Percentiles rank a stretch among this genome's conserved stretches.
phyloP scores from a whole-genome alignment of 2,329 filamentous ascomycete genomes.

The Fusarium pseudograminearum region DNA sequence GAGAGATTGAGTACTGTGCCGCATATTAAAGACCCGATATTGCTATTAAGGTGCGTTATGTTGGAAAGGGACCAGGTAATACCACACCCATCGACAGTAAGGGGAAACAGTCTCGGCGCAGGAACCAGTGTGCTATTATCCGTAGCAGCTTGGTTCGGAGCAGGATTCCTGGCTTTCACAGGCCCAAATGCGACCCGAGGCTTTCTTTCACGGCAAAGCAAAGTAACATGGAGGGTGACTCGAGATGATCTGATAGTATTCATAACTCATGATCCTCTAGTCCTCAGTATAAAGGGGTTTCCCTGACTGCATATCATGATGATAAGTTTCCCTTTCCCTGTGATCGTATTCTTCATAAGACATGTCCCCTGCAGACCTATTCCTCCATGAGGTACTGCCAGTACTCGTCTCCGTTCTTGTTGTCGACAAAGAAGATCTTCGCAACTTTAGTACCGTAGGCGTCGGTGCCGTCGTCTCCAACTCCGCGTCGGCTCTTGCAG shows the following conservation, averaged over 20 bases:
- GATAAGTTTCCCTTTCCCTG: neutral
- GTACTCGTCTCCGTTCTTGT: constrained; percentile 23
- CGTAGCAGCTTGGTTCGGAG: neutral
- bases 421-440: constrained; percentile 22
- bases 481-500: constrained; percentile 30
- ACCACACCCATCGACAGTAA: neutral
- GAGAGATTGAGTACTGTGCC: no score
- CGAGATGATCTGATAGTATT: neutral
- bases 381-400: constrained; percentile 21
- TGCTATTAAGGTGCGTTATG: neutral
- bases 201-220: neutral
- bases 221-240: neutral
- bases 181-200: neutral
- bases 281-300: neutral
- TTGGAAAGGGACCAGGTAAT: neutral
- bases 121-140: neutral
- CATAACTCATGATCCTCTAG: neutral
- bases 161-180: neutral
- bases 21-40: neutral
- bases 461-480: constrained; percentile 31
- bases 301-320: neutral
- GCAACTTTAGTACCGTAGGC: constrained; percentile 29
- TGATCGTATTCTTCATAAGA: neutral
- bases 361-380: neutral
- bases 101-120: neutral